Evolutionary conservation across 1,284 basidiomycete genomes (phyloP), one percentile per base, ranked within the genome.

Genomic region (Neolentinus lepideus): DNA sequence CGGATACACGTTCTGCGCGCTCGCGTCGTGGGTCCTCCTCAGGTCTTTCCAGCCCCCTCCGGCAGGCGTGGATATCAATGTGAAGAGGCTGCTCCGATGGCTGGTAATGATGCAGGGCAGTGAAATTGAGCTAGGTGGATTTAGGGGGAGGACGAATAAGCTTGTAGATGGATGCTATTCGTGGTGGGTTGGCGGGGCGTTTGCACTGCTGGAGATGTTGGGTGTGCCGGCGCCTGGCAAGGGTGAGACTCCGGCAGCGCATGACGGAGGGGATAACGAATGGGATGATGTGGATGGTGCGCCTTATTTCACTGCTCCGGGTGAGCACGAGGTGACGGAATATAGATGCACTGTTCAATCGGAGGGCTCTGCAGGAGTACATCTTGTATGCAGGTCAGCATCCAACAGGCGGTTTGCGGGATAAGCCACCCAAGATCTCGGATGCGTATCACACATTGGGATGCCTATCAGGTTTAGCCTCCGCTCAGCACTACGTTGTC

Each of bases 131-230:
- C 78, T 94, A 2, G 95, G 94, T 2, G 97, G 96, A 0, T 98
- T 99, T 72, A 82, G 83, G 50, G 97, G 97, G 0, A 78, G 97
- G 46, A 93, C 92, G 57, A 99, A 99, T 70, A 99, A 99, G 71
- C 81, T 99, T 12, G 96, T 99, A 0, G 97, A 99, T 66, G 97
- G 96, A 2, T 99, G 97, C 71, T 99, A 99, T 70, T 88, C 91
- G 29, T 99, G 97, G 97, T 99, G 94, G 90, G 92, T 95, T 26
- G 96, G 92, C 1, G 95, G 95, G 0, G 81, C 89, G n/a, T 91
- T 97, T 66, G 79, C 83, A 0, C 73, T 98, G 10, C 72, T 97
- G 0, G 88, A 90, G 54, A 84, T 89, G 11, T 69, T 89, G 1
- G 81, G 83, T 8, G 79, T 2, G 73, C 71, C 53, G 63, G 71